Evolutionary conservation across 176 grass and related monocot species (phyloP).

Genomic region (Pontederia crassipes): DNA sequence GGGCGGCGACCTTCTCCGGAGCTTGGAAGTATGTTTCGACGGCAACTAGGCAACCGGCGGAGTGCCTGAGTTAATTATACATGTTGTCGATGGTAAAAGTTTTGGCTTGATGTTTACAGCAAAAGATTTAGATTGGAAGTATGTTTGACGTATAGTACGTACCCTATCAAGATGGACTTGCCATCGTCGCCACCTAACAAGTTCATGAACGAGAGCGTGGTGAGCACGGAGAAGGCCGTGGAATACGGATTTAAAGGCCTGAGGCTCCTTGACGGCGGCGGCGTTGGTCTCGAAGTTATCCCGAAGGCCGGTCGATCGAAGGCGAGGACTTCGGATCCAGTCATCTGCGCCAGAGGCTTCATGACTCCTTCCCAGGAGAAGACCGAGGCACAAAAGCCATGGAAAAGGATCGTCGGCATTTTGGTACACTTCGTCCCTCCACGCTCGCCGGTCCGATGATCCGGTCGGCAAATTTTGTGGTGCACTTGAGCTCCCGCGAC

Average conservation of each 20-base stretch:
- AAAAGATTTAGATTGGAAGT: too few species aligned
- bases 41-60: conserved; percentile 71
- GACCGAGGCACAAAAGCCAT: conserved; percentile 79
- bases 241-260: conserved; percentile 68
- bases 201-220: conserved; percentile 61
- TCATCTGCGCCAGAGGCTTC: conserved; percentile 43
- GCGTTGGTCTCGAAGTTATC: conserved; percentile 33
- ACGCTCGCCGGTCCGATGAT: conserved; percentile 7
- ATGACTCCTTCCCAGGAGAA: conserved; percentile 75
- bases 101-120: neutral
- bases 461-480: conserved; percentile 57
- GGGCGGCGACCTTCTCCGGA: conserved; percentile 55
- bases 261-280: neutral
- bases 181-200: conserved; percentile 16
- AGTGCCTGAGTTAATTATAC: conserved; percentile 94
- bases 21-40: conserved; percentile 65
- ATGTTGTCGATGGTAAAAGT: conserved; percentile 14
- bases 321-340: conserved; percentile 65
- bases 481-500: conserved; percentile 61
- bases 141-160: too few species aligned
- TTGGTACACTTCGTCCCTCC: neutral
- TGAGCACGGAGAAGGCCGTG: conserved; percentile 63
- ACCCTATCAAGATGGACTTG: conserved; percentile 72
- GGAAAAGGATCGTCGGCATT: conserved; percentile 56
- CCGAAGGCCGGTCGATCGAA: conserved; percentile 87